phyloP scores from a whole-genome alignment of 2,329 filamentous ascomycete genomes.

The Herpotrichia juniperi region DNA sequence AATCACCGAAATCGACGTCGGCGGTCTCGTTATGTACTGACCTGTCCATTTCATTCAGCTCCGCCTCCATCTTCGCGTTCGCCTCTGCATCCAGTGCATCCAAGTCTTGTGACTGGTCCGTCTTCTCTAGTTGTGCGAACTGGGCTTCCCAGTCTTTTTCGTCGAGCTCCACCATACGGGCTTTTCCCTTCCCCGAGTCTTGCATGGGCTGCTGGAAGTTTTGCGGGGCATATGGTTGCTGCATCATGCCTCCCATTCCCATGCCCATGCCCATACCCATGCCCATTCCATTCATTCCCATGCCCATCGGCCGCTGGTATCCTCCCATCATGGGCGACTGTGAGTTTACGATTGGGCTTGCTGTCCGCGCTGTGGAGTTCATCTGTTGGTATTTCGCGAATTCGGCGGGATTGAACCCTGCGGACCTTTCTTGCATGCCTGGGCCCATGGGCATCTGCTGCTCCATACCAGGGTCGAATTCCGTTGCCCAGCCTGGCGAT shows the following conservation, averaged over 20 bases:
- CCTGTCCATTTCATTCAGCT: constrained; percentile 89
- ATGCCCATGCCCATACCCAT: constrained; percentile 66
- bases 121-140: constrained; percentile 84
- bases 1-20: constrained; percentile 79
- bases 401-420: constrained; percentile 77
- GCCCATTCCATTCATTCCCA: constrained; percentile 55
- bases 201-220: constrained; percentile 53
- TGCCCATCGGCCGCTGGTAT: constrained; percentile 61
- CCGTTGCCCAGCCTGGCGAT: constrained; percentile 67
- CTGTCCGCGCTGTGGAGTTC: constrained; percentile 62
- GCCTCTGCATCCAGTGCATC: constrained; percentile 65
- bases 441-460: constrained; percentile 74
- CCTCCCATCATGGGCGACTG: constrained; percentile 52
- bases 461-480: constrained; percentile 64
- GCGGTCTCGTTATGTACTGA: constrained; percentile 73
- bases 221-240: constrained; percentile 50
- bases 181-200: constrained; percentile 77
- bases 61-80: constrained; percentile 78
- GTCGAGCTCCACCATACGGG: constrained; percentile 83
- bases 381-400: constrained; percentile 83
- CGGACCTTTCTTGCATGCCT: constrained; percentile 64
- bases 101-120: constrained; percentile 59
- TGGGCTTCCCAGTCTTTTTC: constrained; percentile 96
- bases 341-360: constrained; percentile 60
- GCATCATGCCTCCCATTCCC: constrained; percentile 56